phyloP scores from a whole-genome alignment of 441 rosid genomes.

The Metrosideros polymorpha region DNA sequence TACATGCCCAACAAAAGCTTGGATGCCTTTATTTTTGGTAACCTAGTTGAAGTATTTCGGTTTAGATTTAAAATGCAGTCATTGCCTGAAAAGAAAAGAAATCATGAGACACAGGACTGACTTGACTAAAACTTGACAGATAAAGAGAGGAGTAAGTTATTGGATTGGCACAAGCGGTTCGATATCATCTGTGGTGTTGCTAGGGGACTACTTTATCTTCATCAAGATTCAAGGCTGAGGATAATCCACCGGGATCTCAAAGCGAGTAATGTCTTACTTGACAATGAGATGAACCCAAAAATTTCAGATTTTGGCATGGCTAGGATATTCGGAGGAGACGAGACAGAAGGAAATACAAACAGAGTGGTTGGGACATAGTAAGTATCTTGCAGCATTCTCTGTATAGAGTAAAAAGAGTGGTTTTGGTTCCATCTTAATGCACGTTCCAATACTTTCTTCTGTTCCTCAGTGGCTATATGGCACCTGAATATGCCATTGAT shows the following conservation, averaged over 20 bases:
- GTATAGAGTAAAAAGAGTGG: neutral
- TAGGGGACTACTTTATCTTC: neutral
- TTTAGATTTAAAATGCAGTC: neutral
- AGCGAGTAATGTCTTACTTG: neutral
- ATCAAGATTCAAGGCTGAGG: neutral
- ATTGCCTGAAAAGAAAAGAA: neutral
- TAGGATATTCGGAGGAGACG: neutral
- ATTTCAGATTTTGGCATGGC: neutral
- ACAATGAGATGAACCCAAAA: neutral
- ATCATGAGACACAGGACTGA: neutral
- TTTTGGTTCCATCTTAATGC: neutral
- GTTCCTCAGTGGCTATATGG: neutral
- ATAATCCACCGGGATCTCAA: neutral
- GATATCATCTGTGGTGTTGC: neutral
- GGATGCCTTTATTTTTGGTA: neutral
- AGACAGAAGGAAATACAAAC: neutral
- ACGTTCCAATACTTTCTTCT: neutral
- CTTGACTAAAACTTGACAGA: neutral
- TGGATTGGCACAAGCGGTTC: neutral
- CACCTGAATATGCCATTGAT: neutral
- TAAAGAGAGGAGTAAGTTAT: neutral
- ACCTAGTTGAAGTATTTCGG: neutral
- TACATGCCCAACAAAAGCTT: neutral
- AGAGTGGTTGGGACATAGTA: neutral
- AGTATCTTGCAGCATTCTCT: neutral